Conservation (phyloP, 805 yeast genomes). For the Kuraishia piskuri region DNA sequence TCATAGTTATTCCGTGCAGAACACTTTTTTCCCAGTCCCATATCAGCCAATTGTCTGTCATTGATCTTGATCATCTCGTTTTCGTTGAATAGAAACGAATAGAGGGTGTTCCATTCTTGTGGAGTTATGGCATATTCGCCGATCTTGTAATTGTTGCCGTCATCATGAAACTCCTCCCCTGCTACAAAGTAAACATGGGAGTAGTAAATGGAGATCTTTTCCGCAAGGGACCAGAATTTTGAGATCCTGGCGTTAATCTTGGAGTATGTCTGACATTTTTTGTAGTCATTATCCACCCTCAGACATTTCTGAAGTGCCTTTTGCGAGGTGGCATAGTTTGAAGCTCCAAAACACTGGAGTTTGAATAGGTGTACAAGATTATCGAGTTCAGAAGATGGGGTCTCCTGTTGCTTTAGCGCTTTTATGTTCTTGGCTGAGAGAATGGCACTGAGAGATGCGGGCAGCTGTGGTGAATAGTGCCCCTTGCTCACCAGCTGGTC, state of each 20-base stretch:
- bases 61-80: conserved; percentile 13
- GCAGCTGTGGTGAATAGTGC: conserved; percentile 1
- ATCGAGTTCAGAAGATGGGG: conserved; percentile 6
- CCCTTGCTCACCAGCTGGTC: conserved; percentile 9
- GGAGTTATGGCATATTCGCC: conserved; percentile 30
- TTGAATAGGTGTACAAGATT: conserved; percentile 17
- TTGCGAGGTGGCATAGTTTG: conserved; percentile 7
- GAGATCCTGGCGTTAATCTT: conserved; percentile 42
- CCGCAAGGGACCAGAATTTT: conserved; percentile 28
- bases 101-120: conserved; percentile 31
- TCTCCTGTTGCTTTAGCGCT: not conserved
- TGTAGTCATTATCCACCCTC: conserved; percentile 67
- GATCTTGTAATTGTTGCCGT: conserved; percentile 13
- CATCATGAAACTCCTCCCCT: conserved; percentile 15
- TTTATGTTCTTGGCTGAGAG: not conserved
- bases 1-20: conserved; percentile 12
- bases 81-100: conserved; percentile 20
- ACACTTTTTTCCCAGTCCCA: not conserved
- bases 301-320: conserved; percentile 44
- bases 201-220: conserved; percentile 35
- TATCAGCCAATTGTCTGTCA: conserved; percentile 2
- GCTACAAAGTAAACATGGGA: conserved; percentile 26
- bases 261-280: conserved; percentile 46
- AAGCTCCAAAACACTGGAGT: conserved; percentile 18
- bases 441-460: not conserved